These are phyloP conservation scores for Diplocarpon mali DNA, from an alignment of 2,329 filamentous ascomycete species.

Conservation along the genomic window DNA sequence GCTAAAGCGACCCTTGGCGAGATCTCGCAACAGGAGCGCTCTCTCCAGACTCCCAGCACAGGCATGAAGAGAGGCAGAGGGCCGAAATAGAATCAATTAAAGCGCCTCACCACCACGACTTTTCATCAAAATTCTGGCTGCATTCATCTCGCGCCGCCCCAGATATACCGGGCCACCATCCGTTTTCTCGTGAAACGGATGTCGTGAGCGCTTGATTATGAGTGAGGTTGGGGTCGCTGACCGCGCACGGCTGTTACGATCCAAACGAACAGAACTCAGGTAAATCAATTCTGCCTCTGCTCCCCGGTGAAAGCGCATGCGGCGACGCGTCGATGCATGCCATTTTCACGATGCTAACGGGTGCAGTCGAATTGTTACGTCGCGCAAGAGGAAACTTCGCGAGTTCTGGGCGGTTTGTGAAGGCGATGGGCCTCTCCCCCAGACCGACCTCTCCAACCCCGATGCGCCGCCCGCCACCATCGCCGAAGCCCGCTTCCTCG, in stretches of 20 bases:
- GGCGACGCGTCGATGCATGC: conserved; percentile 17
- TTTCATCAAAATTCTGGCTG: conserved; percentile 18
- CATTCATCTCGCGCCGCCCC: conserved; percentile 25
- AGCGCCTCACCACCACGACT: conserved; percentile 18
- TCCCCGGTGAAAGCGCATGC: conserved; percentile 17
- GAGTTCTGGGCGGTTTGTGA: conserved; percentile 77
- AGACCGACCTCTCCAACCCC: conserved; percentile 43
- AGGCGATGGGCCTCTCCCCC: conserved; percentile 46
- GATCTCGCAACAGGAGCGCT: too few species aligned
- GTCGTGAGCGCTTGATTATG: conserved; percentile 58
- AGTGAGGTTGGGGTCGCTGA: conserved; percentile 58
- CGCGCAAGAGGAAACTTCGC: conserved; percentile 83
- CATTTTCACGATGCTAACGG: conserved; percentile 22
- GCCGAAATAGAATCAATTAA: conserved; percentile 15
- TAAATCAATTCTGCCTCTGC: conserved; percentile 30
- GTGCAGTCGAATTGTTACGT: conserved; percentile 59
- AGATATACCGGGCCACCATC: conserved; percentile 35
- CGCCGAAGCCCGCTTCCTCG: conserved; percentile 44
- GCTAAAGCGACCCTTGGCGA: too few species aligned
- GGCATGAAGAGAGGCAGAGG: not conserved
- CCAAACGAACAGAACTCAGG: conserved; percentile 52
- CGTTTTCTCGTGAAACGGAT: conserved; percentile 58
- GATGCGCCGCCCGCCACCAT: conserved; percentile 43
- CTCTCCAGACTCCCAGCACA: not conserved
- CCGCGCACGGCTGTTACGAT: conserved; percentile 55